These are phyloP conservation scores for Lichtheimia ramosa DNA, from an alignment of 371 early-diverging fungal species.

Conservation along the genomic window DNA sequence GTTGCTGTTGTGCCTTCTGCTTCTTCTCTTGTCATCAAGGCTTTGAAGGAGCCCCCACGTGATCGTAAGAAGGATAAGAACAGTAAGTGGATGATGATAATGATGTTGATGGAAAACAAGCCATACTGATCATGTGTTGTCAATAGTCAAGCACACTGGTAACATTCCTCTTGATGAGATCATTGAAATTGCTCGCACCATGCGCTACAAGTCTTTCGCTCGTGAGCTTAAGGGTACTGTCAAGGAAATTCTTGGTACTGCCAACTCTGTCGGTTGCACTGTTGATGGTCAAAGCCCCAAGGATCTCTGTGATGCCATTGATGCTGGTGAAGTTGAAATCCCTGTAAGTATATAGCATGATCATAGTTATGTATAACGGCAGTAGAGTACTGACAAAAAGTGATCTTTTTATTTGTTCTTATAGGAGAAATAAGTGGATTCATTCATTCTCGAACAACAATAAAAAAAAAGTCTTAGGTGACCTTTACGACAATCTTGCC, in stretches of 20 bases:
- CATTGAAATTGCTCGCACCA: conserved; percentile 96
- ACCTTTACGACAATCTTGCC: conserved; percentile 61
- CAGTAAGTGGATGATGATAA: conserved; percentile 61
- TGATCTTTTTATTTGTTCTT: not conserved
- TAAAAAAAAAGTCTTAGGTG: conserved; percentile 5
- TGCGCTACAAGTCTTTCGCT: conserved; percentile 93
- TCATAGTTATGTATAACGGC: not conserved
- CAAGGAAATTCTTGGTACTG: conserved; percentile 98
- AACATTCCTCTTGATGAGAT: conserved; percentile 92
- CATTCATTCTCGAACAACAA: not conserved
- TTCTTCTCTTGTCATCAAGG: conserved; percentile 97
- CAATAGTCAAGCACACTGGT: no score
- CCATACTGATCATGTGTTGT: no score
- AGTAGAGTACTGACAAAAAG: conserved; percentile 1
- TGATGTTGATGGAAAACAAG: no score
- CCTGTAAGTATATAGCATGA: conserved; percentile 38
- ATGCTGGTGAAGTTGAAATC: conserved; percentile 80
- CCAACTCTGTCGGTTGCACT: conserved; percentile 95
- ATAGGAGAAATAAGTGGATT: conserved; percentile 27
- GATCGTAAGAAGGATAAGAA: conserved; percentile 99
- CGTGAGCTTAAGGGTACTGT: conserved; percentile 91
- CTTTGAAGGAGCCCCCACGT: conserved; percentile 98
- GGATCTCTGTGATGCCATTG: conserved; percentile 49
- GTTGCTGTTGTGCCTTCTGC: conserved; percentile 98
- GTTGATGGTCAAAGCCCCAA: conserved; percentile 54